Conservation (phyloP, 1,284 basidiomycete species). For the Ganoderma meredithae region DNA sequence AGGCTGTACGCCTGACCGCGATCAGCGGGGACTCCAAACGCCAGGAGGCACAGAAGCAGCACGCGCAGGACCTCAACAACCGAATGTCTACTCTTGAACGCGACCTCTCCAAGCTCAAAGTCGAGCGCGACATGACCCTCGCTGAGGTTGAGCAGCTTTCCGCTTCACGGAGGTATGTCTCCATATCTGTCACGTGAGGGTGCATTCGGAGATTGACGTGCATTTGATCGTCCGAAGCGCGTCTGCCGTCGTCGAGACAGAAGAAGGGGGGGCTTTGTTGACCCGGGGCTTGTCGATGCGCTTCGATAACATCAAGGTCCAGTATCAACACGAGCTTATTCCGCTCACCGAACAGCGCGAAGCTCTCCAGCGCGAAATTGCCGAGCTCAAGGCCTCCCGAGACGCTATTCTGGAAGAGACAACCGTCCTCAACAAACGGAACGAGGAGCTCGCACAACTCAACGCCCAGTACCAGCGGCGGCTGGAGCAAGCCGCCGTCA, state of each 20-base stretch:
- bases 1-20: slow-evolving; percentile 86
- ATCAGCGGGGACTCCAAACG: slow-evolving; percentile 81
- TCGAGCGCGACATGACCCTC: slow-evolving; percentile 89
- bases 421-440: slow-evolving; percentile 87
- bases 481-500: slow-evolving; percentile 58
- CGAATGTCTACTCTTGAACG: slow-evolving; percentile 83
- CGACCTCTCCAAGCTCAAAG: slow-evolving; percentile 87
- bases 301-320: slow-evolving; percentile 88
- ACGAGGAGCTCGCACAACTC: slow-evolving; percentile 91
- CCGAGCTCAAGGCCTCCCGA: slow-evolving; percentile 86
- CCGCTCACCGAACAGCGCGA: slow-evolving; percentile 88
- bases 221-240: slow-evolving; percentile 13
- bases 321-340: slow-evolving; percentile 88
- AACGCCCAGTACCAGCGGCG: slow-evolving; percentile 82
- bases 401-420: slow-evolving; percentile 93
- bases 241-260: slow-evolving; percentile 39
- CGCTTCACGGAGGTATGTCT: slow-evolving; percentile 69
- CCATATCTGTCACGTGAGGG: not conserved
- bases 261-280: slow-evolving; percentile 58
- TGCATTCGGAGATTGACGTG: not conserved
- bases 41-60: slow-evolving; percentile 81
- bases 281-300: slow-evolving; percentile 84
- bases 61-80: slow-evolving; percentile 81
- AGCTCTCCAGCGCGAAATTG: slow-evolving; percentile 81
- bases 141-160: slow-evolving; percentile 94